phyloP scores from a whole-genome alignment of 176 grass and related monocot species.

The Oryza glaberrima region DNA sequence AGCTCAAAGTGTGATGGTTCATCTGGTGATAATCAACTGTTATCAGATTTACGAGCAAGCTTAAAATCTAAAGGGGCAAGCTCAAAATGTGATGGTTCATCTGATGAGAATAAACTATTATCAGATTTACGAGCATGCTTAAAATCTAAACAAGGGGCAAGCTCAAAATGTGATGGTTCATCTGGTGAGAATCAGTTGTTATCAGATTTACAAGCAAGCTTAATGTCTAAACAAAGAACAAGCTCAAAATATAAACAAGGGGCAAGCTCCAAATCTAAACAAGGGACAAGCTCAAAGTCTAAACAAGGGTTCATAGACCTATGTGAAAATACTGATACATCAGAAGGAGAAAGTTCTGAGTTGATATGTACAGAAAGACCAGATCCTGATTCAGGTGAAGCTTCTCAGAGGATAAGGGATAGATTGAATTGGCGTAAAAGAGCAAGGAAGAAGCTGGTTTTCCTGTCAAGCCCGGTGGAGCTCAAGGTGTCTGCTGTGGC shows the following conservation, averaged over 20 bases:
- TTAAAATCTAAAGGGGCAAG: neutral
- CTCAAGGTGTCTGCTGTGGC: slow-evolving; percentile 30
- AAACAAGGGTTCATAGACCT: slow-evolving; percentile 38
- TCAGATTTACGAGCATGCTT: neutral
- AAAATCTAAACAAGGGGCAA: neutral
- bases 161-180: slow-evolving; percentile 7
- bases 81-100: neutral
- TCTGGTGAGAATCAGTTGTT: neutral
- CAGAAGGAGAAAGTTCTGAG: slow-evolving; percentile 30
- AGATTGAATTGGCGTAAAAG: slow-evolving; percentile 48
- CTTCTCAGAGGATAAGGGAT: slow-evolving; percentile 34
- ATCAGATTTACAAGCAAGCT: neutral
- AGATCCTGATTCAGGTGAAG: slow-evolving; percentile 18
- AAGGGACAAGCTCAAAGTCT: slow-evolving; percentile 29
- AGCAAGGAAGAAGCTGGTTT: slow-evolving; percentile 40
- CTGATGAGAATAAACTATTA: neutral
- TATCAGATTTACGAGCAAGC: neutral
- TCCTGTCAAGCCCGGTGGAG: slow-evolving; percentile 54
- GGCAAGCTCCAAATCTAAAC: slow-evolving; percentile 32
- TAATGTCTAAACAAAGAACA: neutral
- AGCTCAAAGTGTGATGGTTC: neutral
- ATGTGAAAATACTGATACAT: slow-evolving; percentile 39
- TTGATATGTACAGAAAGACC: neutral
- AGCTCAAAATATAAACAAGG: neutral
- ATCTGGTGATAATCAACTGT: neutral